phyloP scores from a whole-genome alignment of 306 rosid genomes.

The Citrullus mucosospermus region DNA sequence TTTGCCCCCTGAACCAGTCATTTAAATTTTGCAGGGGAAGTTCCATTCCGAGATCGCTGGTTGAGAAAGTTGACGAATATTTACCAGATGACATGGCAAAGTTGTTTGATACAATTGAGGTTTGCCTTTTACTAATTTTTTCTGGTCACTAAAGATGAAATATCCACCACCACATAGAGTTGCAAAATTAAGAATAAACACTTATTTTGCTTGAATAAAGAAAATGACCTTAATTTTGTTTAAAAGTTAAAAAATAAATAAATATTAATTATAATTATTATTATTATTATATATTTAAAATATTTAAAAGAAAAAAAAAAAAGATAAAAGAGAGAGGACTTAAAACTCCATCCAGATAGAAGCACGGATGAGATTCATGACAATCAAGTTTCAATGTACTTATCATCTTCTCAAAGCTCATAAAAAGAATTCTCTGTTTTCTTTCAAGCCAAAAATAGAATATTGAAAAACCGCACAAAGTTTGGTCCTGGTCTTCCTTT shows the following conservation, averaged over 20 bases:
- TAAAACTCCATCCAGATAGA: not conserved
- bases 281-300: too few relatives aligned
- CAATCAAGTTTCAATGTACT: not conserved
- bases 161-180: not conserved
- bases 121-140: conserved; percentile 15
- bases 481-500: not conserved
- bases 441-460: not conserved
- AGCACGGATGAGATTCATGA: not conserved
- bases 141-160: not conserved
- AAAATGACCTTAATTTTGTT: not conserved
- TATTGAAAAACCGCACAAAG: not conserved
- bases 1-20: conserved; percentile 13
- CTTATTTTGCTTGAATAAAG: not conserved
- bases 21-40: conserved; percentile 56
- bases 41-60: conserved; percentile 61
- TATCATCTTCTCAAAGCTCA: not conserved
- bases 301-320: too few relatives aligned
- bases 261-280: too few relatives aligned
- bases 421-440: not conserved
- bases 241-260: too few relatives aligned
- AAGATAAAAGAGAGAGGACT: not conserved
- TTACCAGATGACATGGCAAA: conserved; percentile 52
- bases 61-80: conserved; percentile 68
- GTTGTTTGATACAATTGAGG: conserved; percentile 45
- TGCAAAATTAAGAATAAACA: not conserved